These are phyloP conservation scores for Lycium barbarum DNA, from an alignment of 257 asterid genomes.

Conservation along the genomic window DNA sequence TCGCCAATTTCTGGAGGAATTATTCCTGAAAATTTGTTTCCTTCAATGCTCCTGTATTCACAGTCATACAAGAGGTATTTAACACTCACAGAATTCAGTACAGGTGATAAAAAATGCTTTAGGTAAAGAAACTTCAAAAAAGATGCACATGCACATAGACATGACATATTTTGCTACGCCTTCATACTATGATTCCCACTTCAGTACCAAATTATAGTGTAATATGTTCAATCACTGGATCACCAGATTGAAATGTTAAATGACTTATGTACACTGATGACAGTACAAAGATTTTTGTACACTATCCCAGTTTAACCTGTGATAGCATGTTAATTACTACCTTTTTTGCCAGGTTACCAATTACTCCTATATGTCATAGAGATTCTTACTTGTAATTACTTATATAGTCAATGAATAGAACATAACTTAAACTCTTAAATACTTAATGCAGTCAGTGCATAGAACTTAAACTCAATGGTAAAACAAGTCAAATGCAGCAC, in stretches of 20 bases:
- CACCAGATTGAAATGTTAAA: background rate
- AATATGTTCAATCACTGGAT: background rate
- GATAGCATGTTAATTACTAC: background rate
- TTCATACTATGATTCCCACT: background rate
- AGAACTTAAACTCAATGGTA: background rate
- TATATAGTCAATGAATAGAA: background rate
- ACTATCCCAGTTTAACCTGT: background rate
- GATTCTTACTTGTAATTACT: background rate
- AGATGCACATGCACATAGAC: background rate
- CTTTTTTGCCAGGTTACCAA: background rate
- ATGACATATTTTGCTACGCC: background rate
- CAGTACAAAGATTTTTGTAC: background rate
- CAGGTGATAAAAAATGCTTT: conserved; percentile 2
- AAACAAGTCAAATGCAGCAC: background rate
- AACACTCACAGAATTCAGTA: background rate
- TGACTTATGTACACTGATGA: background rate
- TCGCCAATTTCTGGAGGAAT: conserved; percentile 73
- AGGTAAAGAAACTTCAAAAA: background rate
- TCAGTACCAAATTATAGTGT: background rate
- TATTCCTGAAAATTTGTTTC: conserved; percentile 71
- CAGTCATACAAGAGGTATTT: background rate
- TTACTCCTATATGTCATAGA: background rate
- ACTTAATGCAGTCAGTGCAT: background rate
- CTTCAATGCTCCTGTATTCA: conserved; percentile 82
- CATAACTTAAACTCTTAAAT: background rate